Conservation (phyloP, 352 stramenopile species). For the Phytophthora sp. region DNA sequence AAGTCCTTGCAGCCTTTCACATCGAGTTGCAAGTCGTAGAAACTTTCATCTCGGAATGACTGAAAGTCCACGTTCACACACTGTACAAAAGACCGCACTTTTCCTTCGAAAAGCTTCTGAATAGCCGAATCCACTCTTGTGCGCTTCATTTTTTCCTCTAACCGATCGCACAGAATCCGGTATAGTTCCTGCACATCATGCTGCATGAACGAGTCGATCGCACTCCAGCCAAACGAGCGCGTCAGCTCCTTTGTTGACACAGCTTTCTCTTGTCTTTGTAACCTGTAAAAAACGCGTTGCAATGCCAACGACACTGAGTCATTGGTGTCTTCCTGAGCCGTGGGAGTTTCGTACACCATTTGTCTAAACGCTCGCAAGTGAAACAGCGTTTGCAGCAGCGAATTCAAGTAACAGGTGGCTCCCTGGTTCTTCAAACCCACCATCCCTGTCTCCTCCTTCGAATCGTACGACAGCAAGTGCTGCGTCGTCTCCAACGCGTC, state of each 20-base stretch:
- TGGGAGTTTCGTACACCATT: constrained; percentile 86
- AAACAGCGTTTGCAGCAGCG: constrained; percentile 92
- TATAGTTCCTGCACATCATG: constrained; percentile 94
- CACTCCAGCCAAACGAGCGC: constrained; percentile 92
- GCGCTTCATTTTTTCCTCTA: constrained; percentile 94
- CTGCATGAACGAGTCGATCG: constrained; percentile 93
- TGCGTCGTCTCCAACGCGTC: constrained; percentile 29
- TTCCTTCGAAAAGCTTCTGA: constrained; percentile 90
- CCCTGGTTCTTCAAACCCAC: constrained; percentile 91
- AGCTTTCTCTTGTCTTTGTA: constrained; percentile 73
- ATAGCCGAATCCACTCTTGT: constrained; percentile 84
- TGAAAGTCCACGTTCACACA: constrained; percentile 92
- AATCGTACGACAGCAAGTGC: constrained; percentile 66
- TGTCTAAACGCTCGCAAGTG: constrained; percentile 87
- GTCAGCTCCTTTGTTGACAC: constrained; percentile 94
- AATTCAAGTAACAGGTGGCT: constrained; percentile 95
- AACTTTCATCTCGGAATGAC: constrained; percentile 89
- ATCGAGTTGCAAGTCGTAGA: constrained; percentile 93
- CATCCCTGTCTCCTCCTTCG: constrained; percentile 86
- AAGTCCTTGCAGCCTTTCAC: constrained; percentile 92
- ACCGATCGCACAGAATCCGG: constrained; percentile 90
- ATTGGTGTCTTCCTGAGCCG: constrained; percentile 79
- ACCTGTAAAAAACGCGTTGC: constrained; percentile 86
- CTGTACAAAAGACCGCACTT: constrained; percentile 90
- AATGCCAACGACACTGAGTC: constrained; percentile 84